phyloP scores from a whole-genome alignment of 805 yeast genomes.

The Barnettozyma siamensis region DNA sequence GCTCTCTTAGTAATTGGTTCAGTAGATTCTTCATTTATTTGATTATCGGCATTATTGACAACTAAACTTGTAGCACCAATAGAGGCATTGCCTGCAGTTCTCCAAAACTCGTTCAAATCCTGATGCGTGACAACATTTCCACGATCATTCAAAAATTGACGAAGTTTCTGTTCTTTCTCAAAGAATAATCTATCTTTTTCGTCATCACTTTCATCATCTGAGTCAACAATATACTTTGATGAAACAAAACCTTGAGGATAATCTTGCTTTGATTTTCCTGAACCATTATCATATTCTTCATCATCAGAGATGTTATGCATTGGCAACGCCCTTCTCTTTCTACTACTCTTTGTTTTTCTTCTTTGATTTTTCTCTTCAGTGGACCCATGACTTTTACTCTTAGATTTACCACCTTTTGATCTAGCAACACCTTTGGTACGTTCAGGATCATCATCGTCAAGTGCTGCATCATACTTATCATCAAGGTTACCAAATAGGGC shows the following conservation, averaged over 20 bases:
- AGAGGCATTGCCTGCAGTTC: background rate
- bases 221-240: constrained; percentile 48
- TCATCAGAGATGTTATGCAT: constrained; percentile 31
- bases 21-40: background rate
- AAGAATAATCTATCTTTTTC: constrained; percentile 49
- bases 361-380: constrained; percentile 8
- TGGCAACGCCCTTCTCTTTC: constrained; percentile 16
- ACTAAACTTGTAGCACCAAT: background rate
- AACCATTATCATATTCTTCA: constrained; percentile 13
- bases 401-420: constrained; percentile 9
- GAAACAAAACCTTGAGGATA: constrained; percentile 31
- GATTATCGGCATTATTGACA: background rate
- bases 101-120: constrained; percentile 12
- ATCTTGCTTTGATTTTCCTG: background rate
- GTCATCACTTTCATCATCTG: constrained; percentile 60
- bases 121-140: constrained; percentile 13
- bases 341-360: constrained; percentile 12
- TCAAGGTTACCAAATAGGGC: constrained; percentile 17
- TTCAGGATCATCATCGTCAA: constrained; percentile 1
- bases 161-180: constrained; percentile 47
- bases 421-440: constrained; percentile 20
- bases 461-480: constrained; percentile 10
- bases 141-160: constrained; percentile 25
- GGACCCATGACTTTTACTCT: constrained; percentile 1
- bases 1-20: background rate